A percentile compares a stretch with the other conserved stretches of the same genome.
Evolutionary conservation across 2,329 filamentous ascomycete genomes (phyloP).

Genomic region (Clarireedia sp.): DNA sequence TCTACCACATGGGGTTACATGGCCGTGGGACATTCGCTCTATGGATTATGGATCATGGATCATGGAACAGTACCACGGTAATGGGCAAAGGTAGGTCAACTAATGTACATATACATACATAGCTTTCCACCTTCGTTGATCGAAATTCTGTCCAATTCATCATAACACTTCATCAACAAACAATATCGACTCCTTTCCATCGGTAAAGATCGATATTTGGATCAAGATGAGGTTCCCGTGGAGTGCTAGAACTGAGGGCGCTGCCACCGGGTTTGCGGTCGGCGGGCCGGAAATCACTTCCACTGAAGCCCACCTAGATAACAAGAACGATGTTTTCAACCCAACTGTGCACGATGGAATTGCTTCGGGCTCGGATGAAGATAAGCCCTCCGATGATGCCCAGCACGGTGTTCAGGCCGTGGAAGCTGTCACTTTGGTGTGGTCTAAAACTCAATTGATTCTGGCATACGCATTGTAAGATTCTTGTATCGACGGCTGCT

Average conservation of each 20-base stretch:
- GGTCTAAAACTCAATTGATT: constrained; percentile 22
- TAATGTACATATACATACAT: no score
- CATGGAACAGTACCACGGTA: no score
- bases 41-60: no score
- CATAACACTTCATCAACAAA: no score
- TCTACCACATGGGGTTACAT: no score
- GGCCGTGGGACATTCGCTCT: no score
- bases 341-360: neutral
- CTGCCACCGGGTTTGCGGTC: neutral
- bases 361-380: neutral
- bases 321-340: neutral
- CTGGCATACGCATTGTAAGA: constrained; percentile 22
- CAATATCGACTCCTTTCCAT: no score
- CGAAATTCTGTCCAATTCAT: no score
- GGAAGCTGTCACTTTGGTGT: constrained; percentile 23
- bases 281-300: neutral
- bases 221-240: neutral
- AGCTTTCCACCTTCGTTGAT: no score
- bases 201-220: no score
- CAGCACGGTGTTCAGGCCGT: constrained; percentile 22
- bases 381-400: constrained; percentile 13
- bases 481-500: neutral
- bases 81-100: no score
- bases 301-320: neutral
- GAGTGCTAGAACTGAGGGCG: neutral